phyloP scores from a whole-genome alignment of 2,329 filamentous ascomycete genomes.

The Penicillium nordicum region DNA sequence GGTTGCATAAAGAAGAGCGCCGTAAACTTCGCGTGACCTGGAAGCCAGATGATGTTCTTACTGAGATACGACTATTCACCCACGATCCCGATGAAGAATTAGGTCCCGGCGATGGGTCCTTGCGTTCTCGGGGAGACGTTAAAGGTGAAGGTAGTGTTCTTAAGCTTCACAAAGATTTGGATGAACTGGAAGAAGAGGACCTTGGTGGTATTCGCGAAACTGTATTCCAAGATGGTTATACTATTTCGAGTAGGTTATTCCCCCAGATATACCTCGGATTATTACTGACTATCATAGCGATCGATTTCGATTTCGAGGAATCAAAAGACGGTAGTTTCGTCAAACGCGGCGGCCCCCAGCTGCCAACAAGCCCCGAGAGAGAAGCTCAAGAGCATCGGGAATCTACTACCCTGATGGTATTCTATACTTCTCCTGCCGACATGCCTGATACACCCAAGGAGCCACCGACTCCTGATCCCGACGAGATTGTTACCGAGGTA shows the following conservation, averaged over 20 bases:
- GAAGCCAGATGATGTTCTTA: constrained; percentile 56
- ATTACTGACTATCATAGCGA: constrained; percentile 28
- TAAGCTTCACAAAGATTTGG: constrained; percentile 52
- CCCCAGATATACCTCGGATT: neutral
- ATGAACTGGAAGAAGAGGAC: constrained; percentile 59
- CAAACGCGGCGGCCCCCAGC: constrained; percentile 42
- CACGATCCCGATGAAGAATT: constrained; percentile 63
- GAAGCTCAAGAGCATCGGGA: constrained; percentile 47
- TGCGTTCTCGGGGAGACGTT: constrained; percentile 58
- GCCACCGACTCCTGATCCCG: constrained; percentile 38
- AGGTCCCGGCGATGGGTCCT: constrained; percentile 56
- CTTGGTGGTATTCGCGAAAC: constrained; percentile 48
- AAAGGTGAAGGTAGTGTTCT: constrained; percentile 54
- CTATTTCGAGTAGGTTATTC: constrained; percentile 33
- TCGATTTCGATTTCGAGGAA: constrained; percentile 40
- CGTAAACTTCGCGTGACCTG: constrained; percentile 60
- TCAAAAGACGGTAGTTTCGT: constrained; percentile 35
- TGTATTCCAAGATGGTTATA: constrained; percentile 34
- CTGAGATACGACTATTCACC: constrained; percentile 57
- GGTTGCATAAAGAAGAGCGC: constrained; percentile 59
- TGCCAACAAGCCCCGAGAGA: constrained; percentile 42
- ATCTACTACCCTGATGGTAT: constrained; percentile 47
- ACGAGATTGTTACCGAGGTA: constrained; percentile 36
- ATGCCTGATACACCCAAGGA: constrained; percentile 49
- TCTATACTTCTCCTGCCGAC: constrained; percentile 46